A percentile compares a stretch with the other conserved stretches of the same genome.
Evolutionary conservation across 1,139 yeast species (phyloP).

Genomic region (Hemisphaericaspora subhashii): DNA sequence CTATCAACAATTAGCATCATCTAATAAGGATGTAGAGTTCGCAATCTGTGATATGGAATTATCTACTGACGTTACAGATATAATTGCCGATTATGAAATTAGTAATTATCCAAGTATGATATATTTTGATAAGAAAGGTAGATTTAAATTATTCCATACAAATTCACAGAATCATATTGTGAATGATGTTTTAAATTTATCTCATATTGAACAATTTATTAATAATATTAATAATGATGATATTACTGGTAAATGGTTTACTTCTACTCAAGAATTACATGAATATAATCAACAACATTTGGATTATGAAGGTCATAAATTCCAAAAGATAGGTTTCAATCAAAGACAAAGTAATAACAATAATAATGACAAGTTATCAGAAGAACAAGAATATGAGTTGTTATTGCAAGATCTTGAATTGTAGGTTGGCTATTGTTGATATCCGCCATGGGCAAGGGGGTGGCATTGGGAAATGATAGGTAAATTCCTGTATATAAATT

Average conservation of each 20-base stretch:
- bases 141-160: slow-evolving; percentile 29
- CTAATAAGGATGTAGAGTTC: slow-evolving; percentile 18
- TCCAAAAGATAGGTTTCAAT: slow-evolving; percentile 4
- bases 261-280: slow-evolving; percentile 11
- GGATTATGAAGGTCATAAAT: slow-evolving; percentile 2
- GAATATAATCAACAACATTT: slow-evolving; percentile 8
- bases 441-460: no score
- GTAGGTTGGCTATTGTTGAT: slow-evolving; percentile 3
- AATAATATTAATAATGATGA: slow-evolving; percentile 17
- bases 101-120: slow-evolving; percentile 38
- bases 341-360: slow-evolving; percentile 3
- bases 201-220: slow-evolving; percentile 23
- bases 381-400: slow-evolving; percentile 11
- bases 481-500: slow-evolving; percentile 12
- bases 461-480: no score
- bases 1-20: slow-evolving; percentile 29
- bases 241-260: slow-evolving; percentile 23
- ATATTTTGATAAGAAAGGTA: slow-evolving; percentile 21
- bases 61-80: slow-evolving; percentile 17
- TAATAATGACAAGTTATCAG: not conserved
- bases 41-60: slow-evolving; percentile 29
- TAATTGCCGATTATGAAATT: slow-evolving; percentile 26
- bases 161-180: slow-evolving; percentile 24
- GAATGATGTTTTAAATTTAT: slow-evolving; percentile 21
- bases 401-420: slow-evolving; percentile 15